Conservation (phyloP, 2,329 filamentous ascomycete genomes). For the Mycosphaerella arachidis region DNA sequence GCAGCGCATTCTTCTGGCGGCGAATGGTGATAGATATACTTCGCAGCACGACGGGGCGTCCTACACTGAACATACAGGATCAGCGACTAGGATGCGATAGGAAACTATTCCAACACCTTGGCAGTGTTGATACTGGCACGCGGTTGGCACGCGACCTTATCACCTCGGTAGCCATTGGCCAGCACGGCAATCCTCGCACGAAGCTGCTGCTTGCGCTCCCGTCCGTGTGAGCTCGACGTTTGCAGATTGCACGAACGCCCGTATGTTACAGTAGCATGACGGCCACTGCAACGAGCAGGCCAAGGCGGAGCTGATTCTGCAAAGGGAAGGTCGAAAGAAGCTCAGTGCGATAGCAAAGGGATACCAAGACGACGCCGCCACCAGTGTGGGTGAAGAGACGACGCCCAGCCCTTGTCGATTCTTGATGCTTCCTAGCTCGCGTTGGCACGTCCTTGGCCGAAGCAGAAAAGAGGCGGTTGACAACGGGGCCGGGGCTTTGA, state of each 20-base stretch:
- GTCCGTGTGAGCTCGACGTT: background rate
- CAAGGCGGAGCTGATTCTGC: constrained; percentile 19
- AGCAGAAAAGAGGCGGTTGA: background rate
- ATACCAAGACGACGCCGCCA: background rate
- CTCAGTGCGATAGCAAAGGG: constrained; percentile 5
- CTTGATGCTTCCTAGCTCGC: background rate
- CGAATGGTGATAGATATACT: constrained; percentile 1
- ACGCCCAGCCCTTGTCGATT: constrained; percentile 3
- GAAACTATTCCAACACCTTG: constrained; percentile 2
- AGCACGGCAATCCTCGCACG: background rate
- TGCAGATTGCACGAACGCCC: background rate
- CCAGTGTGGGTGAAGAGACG: constrained; percentile 1
- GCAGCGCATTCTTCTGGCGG: background rate
- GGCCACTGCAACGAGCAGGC: constrained; percentile 7
- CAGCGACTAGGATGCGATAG: constrained; percentile 11
- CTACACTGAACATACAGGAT: constrained; percentile 7
- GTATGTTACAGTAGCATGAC: constrained; percentile 17
- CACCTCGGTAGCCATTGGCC: constrained; percentile 7
- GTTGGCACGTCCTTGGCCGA: constrained; percentile 1
- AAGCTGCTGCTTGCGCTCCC: background rate
- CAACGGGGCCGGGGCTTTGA: background rate
- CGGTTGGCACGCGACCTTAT: constrained; percentile 19
- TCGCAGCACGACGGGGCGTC: background rate
- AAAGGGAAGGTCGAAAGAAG: constrained; percentile 17
- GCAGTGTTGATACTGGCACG: constrained; percentile 11